Base-by-base conservation (phyloP, 345 rosid species). In the Arabis alpina region DNA sequence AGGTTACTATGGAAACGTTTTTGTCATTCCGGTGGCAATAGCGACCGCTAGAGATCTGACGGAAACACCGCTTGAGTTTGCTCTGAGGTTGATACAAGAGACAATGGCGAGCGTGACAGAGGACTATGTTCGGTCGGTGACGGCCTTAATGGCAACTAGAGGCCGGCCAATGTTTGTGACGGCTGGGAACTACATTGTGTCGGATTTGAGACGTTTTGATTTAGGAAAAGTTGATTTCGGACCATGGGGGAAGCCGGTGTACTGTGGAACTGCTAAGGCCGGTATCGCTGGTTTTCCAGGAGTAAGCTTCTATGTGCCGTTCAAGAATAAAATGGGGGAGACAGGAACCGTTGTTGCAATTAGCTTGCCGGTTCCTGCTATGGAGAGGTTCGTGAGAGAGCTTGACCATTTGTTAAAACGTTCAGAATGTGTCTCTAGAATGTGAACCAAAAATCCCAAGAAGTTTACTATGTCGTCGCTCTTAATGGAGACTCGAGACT, bases 1-100 rank as follows among this genome's bases (percentile, higher is more conserved):
- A 0, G 89, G 92, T 1, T 85, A 75, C 77, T 87, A 85, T 58
- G 88, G 92, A 6, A 87, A 87, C 14, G 79, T 28, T 0, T 77
- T 83, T 10, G 88, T 70, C 0, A 67, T 79, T 30, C 86, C 87
- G 0, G 80, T 57, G 19, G 88, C 83, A 0, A 44, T 84, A 37
- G 58, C 88, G 0, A 70, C 75, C 0, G 87, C 87, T 0, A 76
- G 49, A 48, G 80, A 82, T 49, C 64, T 87, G 0, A 61, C 59
- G 36, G 70, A 55, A 25, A 82, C 81, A 11, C 88, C 90, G 0
- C 65, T 85, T 19, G 88, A 77, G 28, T 83, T 79, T 50, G 78
- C 88, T 2, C 28, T 85, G 61, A 82, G 79, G 15, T 49, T 83
- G 4, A 74, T 85, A 51, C 81, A 74, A 66, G 64, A 82, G 55